Evolutionary conservation across 2,329 filamentous ascomycete genomes (phyloP).

Genomic region (Mariannaea sp.): DNA sequence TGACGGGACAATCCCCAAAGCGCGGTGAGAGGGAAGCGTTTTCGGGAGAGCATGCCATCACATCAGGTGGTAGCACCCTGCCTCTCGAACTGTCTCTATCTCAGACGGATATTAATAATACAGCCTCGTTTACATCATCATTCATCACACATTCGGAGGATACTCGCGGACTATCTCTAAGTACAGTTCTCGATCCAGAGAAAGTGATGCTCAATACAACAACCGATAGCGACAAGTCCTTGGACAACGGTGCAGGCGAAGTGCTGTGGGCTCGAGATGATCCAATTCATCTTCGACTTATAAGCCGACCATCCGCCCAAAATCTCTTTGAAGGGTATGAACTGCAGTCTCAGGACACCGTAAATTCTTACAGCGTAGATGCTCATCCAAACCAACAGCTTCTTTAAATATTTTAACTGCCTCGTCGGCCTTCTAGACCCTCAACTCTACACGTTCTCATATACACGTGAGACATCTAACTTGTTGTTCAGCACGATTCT

Average conservation of each 20-base stretch:
- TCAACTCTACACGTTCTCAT: background rate
- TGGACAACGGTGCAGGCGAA: background rate
- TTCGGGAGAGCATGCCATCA: background rate
- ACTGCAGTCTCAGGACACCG: too few species aligned
- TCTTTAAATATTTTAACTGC: background rate
- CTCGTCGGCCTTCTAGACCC: background rate
- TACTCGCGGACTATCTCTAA: background rate
- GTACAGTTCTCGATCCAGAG: background rate
- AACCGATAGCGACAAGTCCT: background rate
- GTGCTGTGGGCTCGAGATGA: background rate
- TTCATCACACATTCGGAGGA: background rate
- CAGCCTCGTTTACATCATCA: background rate
- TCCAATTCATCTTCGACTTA: background rate
- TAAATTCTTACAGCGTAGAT: background rate
- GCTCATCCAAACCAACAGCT: background rate
- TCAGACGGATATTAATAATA: background rate
- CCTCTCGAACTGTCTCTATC: background rate
- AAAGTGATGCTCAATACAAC: background rate
- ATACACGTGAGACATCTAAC: background rate
- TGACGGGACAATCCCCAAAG: too few species aligned
- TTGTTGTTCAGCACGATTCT: background rate
- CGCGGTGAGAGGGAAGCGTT: background rate
- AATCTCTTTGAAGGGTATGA: constrained; percentile 5
- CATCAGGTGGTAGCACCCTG: background rate
- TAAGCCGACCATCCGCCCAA: background rate